Evolutionary conservation across 2,329 filamentous ascomycete species (phyloP), one percentile per base, ranked within the genome.

Genomic region (Albifimbria verrucaria): DNA sequence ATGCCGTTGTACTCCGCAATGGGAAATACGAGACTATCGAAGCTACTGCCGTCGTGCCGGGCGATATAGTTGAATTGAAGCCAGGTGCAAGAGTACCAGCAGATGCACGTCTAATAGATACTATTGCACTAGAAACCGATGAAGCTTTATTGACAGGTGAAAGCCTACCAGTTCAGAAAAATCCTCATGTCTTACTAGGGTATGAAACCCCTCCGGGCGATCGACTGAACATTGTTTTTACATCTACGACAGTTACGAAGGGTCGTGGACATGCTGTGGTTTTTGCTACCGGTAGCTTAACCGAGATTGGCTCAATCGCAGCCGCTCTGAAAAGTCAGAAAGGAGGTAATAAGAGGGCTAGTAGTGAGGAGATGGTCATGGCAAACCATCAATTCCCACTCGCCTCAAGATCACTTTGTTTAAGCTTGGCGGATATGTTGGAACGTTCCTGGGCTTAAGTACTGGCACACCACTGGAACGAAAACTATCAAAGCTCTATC

Each of bases 401-500:
- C 28, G 23, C 23, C 22, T 45, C 11, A 50, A 52, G 17, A 28
- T 39, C 7, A 39, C 22, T 18, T 48, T 51, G n/a, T 51, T 52
- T 3, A 46, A 48, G 0, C 42, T 53, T 0, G 46, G 47, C 11
- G 59, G 61, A 4, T 55, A 49, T 4, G 5, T 62, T 5, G 65
- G 66, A 4, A 65, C 72, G 49, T 77, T 80, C 56, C 75, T 81
- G 25, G 78, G 72, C 7, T 59, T 74, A 20, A 66, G 60, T 2
- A 65, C 82, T n/a, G 86, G 86, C 22, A 89, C 87, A 4, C 87
- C 87, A 1, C 72, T 90, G 36, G 85, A 89, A 64, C 80, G 82
- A 55, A 88, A 86, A 62, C 72, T 89, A 48, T 83, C 81, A 59
- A 83, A 86, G 63, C 79, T 90, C 48, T 86, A 86, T 39, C 77